Evolutionary conservation across 2,329 filamentous ascomycete genomes (phyloP).

Genomic region (Phyllosticta ampelicida): DNA sequence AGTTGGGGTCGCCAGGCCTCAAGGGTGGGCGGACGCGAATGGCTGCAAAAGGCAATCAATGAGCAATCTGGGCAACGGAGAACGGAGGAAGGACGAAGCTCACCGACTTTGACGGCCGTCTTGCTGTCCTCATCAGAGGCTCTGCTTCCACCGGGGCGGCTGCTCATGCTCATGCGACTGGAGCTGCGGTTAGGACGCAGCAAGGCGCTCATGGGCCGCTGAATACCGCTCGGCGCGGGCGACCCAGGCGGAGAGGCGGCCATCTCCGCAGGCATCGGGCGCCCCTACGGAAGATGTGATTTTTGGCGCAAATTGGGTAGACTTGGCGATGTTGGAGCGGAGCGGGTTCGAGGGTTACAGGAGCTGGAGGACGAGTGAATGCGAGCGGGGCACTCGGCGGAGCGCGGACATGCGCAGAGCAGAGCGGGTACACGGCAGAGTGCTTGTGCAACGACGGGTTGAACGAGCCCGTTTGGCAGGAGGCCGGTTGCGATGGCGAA

Average conservation of each 20-base stretch:
- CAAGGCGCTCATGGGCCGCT: slow-evolving; percentile 72
- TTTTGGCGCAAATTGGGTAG: neutral
- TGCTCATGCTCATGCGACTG: slow-evolving; percentile 76
- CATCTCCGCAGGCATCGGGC: slow-evolving; percentile 5
- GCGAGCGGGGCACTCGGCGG: neutral
- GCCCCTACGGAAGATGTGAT: neutral
- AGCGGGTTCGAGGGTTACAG: neutral
- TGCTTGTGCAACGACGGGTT: neutral
- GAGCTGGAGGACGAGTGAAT: neutral
- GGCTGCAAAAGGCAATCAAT: slow-evolving; percentile 43
- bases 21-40: slow-evolving; percentile 87
- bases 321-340: neutral
- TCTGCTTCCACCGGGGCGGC: slow-evolving; percentile 65
- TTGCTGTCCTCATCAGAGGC: slow-evolving; percentile 83
- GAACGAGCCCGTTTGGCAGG: neutral
- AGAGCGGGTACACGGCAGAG: neutral
- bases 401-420: neutral
- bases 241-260: slow-evolving; percentile 25
- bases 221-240: slow-evolving; percentile 26
- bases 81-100: slow-evolving; percentile 32
- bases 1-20: slow-evolving; percentile 75
- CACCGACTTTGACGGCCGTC: slow-evolving; percentile 94
- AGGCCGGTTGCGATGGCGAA: neutral
- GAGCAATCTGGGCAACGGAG: slow-evolving; percentile 14
- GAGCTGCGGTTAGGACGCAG: slow-evolving; percentile 66